Evolutionary conservation across 73 alveolate genomes (phyloP).

Genomic region (Uronychia setigera): DNA sequence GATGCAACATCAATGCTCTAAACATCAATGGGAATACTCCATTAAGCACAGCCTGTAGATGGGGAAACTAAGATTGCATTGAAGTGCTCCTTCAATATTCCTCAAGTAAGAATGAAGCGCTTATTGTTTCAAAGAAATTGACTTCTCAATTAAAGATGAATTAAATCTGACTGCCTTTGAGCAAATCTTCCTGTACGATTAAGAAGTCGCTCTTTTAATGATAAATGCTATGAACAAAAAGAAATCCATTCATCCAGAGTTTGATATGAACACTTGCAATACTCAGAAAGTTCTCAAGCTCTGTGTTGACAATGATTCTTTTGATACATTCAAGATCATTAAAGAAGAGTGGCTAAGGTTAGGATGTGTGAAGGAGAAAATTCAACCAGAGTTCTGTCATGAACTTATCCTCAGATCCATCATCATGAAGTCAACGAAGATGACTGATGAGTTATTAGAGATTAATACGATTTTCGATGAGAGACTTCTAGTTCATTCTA

Average conservation of each 20-base stretch:
- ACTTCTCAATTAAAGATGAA: background rate
- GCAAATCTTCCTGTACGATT: background rate
- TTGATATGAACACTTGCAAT: background rate
- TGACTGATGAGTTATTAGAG: background rate
- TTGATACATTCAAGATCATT: background rate
- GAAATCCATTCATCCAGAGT: background rate
- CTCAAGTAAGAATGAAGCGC: background rate
- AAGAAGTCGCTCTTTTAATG: background rate
- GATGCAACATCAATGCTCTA: slow-evolving; percentile 5
- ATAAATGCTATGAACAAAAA: background rate
- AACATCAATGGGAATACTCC: slow-evolving; percentile 13
- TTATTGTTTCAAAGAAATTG: background rate
- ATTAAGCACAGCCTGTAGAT: background rate
- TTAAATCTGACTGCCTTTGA: background rate
- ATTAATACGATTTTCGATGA: background rate
- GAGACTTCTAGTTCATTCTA: background rate
- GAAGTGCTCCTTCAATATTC: background rate
- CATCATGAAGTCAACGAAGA: background rate
- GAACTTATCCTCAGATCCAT: background rate
- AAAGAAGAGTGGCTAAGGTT: no score
- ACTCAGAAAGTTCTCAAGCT: background rate
- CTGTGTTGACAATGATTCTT: background rate
- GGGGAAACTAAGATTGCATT: background rate
- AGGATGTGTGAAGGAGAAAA: no score
- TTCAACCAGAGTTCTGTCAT: no score